Conservation (phyloP, 2,329 filamentous ascomycete species). For the Thyridium curvatum region DNA sequence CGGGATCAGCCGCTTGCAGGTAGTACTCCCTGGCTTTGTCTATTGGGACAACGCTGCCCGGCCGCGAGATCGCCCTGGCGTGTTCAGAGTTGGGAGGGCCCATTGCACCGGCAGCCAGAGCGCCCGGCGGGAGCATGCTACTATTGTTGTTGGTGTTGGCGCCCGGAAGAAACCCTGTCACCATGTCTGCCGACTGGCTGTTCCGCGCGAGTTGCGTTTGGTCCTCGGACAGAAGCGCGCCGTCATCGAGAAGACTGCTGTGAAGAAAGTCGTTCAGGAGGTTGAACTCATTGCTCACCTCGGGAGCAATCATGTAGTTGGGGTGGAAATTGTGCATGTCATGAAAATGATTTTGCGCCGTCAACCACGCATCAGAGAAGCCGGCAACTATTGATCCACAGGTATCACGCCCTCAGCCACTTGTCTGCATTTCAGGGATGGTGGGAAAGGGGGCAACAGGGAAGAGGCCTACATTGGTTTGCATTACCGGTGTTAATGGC, state of each 20-base stretch:
- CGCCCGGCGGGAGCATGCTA: slow-evolving; percentile 23
- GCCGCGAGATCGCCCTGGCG: slow-evolving; percentile 52
- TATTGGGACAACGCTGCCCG: slow-evolving; percentile 53
- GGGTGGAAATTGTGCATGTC: slow-evolving; percentile 93
- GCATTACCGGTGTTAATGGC: slow-evolving; percentile 53
- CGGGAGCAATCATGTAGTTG: slow-evolving; percentile 87
- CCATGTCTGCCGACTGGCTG: slow-evolving; percentile 37
- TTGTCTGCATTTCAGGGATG: too few relatives aligned
- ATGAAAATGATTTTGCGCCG: slow-evolving; percentile 76
- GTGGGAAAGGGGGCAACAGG: slow-evolving; percentile 15
- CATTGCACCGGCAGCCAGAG: slow-evolving; percentile 33
- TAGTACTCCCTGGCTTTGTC: slow-evolving; percentile 86
- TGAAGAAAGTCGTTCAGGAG: slow-evolving; percentile 94
- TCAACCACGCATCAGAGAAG: slow-evolving; percentile 77
- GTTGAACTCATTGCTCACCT: slow-evolving; percentile 95
- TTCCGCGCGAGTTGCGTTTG: slow-evolving; percentile 37
- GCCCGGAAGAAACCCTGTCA: slow-evolving; percentile 35
- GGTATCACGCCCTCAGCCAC: too few relatives aligned
- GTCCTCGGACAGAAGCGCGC: slow-evolving; percentile 64
- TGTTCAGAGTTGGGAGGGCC: slow-evolving; percentile 38
- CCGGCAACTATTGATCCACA: slow-evolving; percentile 54
- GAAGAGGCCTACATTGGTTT: slow-evolving; percentile 64
- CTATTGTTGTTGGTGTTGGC: slow-evolving; percentile 26
- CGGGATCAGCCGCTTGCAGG: slow-evolving; percentile 91
- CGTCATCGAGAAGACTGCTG: slow-evolving; percentile 83